Conservation (phyloP, 352 stramenopile species). For the Pythium insidiosum region DNA sequence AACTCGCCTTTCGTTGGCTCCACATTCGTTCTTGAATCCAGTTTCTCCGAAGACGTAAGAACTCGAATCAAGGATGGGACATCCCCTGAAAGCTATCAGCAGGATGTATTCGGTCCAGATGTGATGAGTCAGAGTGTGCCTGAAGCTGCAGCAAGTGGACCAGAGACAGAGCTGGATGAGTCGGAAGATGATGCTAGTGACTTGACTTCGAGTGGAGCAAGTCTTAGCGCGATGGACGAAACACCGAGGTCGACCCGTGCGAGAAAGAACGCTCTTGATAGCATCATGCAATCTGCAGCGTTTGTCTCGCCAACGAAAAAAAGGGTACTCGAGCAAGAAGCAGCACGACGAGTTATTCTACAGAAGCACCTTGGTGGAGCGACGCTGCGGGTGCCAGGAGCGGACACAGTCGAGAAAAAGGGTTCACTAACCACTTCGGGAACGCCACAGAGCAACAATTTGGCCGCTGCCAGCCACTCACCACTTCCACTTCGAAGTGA, state of each 20-base stretch:
- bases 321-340: constrained; percentile 26
- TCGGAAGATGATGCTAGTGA: no score
- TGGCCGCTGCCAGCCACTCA: constrained; percentile 17
- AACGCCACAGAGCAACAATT: no score
- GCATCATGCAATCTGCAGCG: constrained; percentile 21
- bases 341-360: constrained; percentile 30
- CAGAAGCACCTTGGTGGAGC: constrained; percentile 34
- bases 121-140: no score
- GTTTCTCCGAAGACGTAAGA: constrained; percentile 3
- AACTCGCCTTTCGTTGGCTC: constrained; percentile 12
- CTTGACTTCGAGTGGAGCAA: no score
- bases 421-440: no score
- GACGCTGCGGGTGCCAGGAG: neutral
- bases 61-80: no score
- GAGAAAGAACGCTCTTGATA: constrained; percentile 38
- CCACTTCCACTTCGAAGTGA: constrained; percentile 45
- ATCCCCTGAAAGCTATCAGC: no score
- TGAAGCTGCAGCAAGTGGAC: no score
- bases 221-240: no score
- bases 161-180: no score
- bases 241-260: constrained; percentile 8
- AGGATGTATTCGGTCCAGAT: no score
- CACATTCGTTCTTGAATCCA: constrained; percentile 16
- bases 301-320: constrained; percentile 18
- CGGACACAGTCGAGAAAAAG: no score